A percentile compares a stretch with the other conserved stretches of the same genome.
These are phyloP conservation scores for Mycosphaerella sp. DNA, from an alignment of 2,329 filamentous ascomycete genomes.

Conservation along the genomic window DNA sequence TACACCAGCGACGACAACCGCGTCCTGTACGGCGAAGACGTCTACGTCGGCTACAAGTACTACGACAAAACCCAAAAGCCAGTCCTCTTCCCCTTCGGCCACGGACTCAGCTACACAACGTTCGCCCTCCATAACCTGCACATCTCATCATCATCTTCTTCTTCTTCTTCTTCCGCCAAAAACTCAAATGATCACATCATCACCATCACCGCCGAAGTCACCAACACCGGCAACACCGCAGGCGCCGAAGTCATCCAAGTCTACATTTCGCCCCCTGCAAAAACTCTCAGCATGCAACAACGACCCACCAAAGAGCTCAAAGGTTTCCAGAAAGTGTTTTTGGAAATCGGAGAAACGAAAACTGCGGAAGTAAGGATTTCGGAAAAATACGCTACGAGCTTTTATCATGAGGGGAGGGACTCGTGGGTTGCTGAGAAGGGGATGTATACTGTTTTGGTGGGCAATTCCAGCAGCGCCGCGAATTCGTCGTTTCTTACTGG, in stretches of 20 bases:
- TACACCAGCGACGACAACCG: constrained; percentile 66
- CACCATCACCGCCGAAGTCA: constrained; percentile 46
- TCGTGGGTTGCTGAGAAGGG: constrained; percentile 63
- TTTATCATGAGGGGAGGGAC: constrained; percentile 62
- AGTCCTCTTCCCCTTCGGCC: constrained; percentile 68
- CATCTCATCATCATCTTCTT: constrained; percentile 46
- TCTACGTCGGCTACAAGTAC: constrained; percentile 68
- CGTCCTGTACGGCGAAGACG: constrained; percentile 64
- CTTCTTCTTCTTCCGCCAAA: too few relatives aligned
- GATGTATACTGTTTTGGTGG: constrained; percentile 57
- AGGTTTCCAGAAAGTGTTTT: constrained; percentile 59
- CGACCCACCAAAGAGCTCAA: constrained; percentile 65
- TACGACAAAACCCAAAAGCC: constrained; percentile 58
- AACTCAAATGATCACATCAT: constrained; percentile 38
- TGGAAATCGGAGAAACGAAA: constrained; percentile 54
- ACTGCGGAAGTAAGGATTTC: constrained; percentile 51
- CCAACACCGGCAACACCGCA: constrained; percentile 51
- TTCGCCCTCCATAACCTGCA: constrained; percentile 59
- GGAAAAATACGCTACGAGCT: constrained; percentile 61
- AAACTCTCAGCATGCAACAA: constrained; percentile 44
- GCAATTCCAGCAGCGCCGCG: constrained; percentile 50
- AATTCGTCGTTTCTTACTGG: constrained; percentile 47
- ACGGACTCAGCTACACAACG: constrained; percentile 70
- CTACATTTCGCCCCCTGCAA: constrained; percentile 56
- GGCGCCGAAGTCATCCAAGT: constrained; percentile 63